These are phyloP conservation scores for Sordariomycetes sp. DNA, from an alignment of 2,329 filamentous ascomycete genomes.

Conservation along the genomic window DNA sequence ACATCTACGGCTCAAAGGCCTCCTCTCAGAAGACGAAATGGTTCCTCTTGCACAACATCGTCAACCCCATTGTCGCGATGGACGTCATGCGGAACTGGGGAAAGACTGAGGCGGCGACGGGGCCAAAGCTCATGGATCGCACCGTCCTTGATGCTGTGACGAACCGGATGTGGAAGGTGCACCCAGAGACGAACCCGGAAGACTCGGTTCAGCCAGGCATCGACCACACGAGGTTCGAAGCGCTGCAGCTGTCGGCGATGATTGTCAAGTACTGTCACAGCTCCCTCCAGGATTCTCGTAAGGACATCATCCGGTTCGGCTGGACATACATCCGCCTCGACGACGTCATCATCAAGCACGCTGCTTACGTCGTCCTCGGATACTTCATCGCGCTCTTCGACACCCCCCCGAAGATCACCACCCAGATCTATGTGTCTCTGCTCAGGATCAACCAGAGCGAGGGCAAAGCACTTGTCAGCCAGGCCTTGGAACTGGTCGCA, in stretches of 20 bases:
- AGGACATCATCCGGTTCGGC: slow-evolving; percentile 97
- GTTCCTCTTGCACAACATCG: slow-evolving; percentile 80
- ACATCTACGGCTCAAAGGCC: slow-evolving; percentile 67
- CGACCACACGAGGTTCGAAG: slow-evolving; percentile 91
- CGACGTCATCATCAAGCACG: slow-evolving; percentile 98
- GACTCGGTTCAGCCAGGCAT: slow-evolving; percentile 76
- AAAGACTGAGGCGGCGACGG: slow-evolving; percentile 37
- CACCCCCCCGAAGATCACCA: slow-evolving; percentile 88
- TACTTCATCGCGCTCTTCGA: slow-evolving; percentile 98
- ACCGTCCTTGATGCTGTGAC: slow-evolving; percentile 81
- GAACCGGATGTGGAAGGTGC: slow-evolving; percentile 86
- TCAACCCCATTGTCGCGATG: slow-evolving; percentile 94
- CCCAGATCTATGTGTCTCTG: slow-evolving; percentile 86
- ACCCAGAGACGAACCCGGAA: slow-evolving; percentile 68
- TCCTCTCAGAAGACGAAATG: slow-evolving; percentile 84
- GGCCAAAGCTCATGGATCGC: slow-evolving; percentile 69
- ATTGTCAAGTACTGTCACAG: slow-evolving; percentile 89
- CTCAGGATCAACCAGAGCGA: slow-evolving; percentile 92
- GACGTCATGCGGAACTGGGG: slow-evolving; percentile 81
- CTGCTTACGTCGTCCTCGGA: slow-evolving; percentile 89
- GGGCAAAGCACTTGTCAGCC: slow-evolving; percentile 80
- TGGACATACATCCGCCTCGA: slow-evolving; percentile 99
- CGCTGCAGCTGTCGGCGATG: slow-evolving; percentile 87
- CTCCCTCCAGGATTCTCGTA: slow-evolving; percentile 79
- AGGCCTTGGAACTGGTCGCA: slow-evolving; percentile 89